Evolutionary conservation across 2,329 filamentous ascomycete species (phyloP).

Genomic region (Aureobasidium sp.): DNA sequence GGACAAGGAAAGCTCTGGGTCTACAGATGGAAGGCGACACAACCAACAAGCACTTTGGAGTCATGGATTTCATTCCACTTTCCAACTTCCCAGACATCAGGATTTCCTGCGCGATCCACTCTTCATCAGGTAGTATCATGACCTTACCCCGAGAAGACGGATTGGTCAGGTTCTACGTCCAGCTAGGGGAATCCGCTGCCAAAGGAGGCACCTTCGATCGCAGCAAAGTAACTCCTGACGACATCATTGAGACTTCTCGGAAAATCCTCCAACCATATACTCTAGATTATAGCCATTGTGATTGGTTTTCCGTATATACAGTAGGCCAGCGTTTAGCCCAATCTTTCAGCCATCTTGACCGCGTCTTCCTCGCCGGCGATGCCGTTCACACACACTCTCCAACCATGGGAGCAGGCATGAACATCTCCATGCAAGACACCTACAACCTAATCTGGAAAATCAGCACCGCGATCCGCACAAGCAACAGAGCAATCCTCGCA

Average conservation of each 20-base stretch:
- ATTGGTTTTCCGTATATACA: constrained; percentile 45
- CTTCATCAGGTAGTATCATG: constrained; percentile 59
- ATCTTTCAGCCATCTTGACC: constrained; percentile 34
- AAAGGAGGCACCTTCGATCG: neutral
- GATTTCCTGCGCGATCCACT: constrained; percentile 71
- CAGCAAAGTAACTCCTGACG: constrained; percentile 46
- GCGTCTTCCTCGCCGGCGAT: constrained; percentile 43
- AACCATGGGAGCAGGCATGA: constrained; percentile 42
- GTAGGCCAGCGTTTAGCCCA: constrained; percentile 41
- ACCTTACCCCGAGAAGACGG: constrained; percentile 53
- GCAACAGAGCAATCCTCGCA: constrained; percentile 29
- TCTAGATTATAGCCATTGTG: constrained; percentile 37
- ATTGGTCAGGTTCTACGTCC: constrained; percentile 27
- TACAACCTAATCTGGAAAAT: constrained; percentile 39
- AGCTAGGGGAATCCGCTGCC: constrained; percentile 21
- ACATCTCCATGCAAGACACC: constrained; percentile 36
- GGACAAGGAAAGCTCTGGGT: constrained; percentile 17
- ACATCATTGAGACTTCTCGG: neutral
- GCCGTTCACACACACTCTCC: constrained; percentile 23
- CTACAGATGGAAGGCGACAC: constrained; percentile 20
- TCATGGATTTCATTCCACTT: constrained; percentile 21
- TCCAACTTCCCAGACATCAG: constrained; percentile 55
- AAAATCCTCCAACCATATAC: constrained; percentile 38
- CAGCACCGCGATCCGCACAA: constrained; percentile 30
- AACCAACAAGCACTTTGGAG: constrained; percentile 22